Evolutionary conservation across 192 early-diverging fungal species (phyloP), one percentile per base, ranked within the genome.

Genomic region (Backusella circina): DNA sequence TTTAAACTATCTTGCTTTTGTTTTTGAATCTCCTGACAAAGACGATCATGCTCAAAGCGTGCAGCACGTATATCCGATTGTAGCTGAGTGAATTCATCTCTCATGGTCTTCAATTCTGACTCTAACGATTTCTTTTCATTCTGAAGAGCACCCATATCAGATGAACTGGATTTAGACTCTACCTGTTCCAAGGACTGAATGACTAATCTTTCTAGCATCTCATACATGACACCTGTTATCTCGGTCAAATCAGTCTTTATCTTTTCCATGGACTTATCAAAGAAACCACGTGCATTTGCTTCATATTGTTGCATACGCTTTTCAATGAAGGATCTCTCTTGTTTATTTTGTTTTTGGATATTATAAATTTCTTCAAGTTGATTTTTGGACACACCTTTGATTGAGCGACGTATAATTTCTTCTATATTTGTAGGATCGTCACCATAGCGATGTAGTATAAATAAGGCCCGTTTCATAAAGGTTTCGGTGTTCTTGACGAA

Each of bases 231-330:
- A 10, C 72, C 75, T 28, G 79, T 81, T 13, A 74, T 77, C 1
- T 81, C 79, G 28, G 77, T 72, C 9, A 81, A 36, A 51, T 81
- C 75, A 1, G 51, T 54, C 30, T 76, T 72, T 72, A 81, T 77
- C 12, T 65, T 67, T 12, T 47, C 31, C 75, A 81, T 77, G 0
- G 75, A 73, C 10, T 74, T 73, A 23, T 81, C 79, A 41, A 81
- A 44, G 57, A 77, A 81, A 16, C 47, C 67, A n/a, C 79, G 72
- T 4, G 79, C 79, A 21, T 73, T 81, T 2, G 74, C 68, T 66
- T 81, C 75, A 28, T 81, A 81, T 10, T 67, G 65, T 16, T 81
- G 68, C 65, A 81, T 47, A 18, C 74, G 70, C 6, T 81, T 72
- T 21, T 76, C 75, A 32, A 31, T 71, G 21, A 65, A 71, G 0